Evolutionary conservation across 2,329 filamentous ascomycete species (phyloP), one percentile per base, ranked within the genome.

Genomic region (Pezicula neosporulosa): DNA sequence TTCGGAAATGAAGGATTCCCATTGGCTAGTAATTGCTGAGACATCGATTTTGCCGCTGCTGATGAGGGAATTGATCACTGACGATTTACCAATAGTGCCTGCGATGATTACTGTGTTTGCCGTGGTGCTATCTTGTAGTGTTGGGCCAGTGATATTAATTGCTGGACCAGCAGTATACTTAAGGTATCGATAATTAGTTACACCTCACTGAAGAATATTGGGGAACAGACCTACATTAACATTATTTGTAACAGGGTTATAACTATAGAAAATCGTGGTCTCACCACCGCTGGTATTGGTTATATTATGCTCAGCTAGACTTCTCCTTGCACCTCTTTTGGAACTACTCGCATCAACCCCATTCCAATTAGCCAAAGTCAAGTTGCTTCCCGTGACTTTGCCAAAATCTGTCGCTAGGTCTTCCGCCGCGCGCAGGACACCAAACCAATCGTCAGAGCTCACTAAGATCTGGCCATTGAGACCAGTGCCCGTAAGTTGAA

Each of bases 361-460:
- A 45, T 43, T 33, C 61, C 60, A 65, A 47, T 60, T 60, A 2
- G 56, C 61, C 42, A 67, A 69, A 1, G 82, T 80, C 51, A 84
- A 78, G 65, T 87, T 86, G 24, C 70, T 76, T 8, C 85, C 84
- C 0, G 84, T 87, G 4, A 89, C 84, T n/a, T 82, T 79, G 15
- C 85, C 85, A 68, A 90, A 87, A 65, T 90, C 86, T 4, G 73
- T 62, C 0, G 84, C 83, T 9, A 90, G 74, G 65, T 90, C 86
- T 37, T 82, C 75, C 0, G 83, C 86, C 5, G 83, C 84, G 24
- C 85, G 78, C 49, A 87, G 75, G 1, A 89, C 86, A 51, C 84
- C 86, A 70, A 82, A 85, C 72, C 80, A 86, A 53, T 89, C 85
- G 50, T 79, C 70, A 18, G 66, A 60, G 9, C 80, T 79, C n/a